phyloP scores from a whole-genome alignment of 768 basidiomycete species.

The Podaxis carcinomalis region DNA sequence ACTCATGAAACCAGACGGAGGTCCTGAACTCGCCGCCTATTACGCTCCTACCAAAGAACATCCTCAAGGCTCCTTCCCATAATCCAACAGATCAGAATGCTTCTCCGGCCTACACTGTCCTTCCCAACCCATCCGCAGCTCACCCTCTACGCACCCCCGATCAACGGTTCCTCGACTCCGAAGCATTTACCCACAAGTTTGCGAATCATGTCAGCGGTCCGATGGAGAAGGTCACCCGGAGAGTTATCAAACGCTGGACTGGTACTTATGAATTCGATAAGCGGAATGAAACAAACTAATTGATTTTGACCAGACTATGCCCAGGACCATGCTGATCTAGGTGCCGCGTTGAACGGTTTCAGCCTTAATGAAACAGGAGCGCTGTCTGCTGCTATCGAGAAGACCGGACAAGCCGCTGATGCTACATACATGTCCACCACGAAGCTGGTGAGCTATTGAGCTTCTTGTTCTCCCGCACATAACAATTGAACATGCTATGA shows the following conservation, averaged over 20 bases:
- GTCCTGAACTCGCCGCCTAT: slow-evolving; percentile 91
- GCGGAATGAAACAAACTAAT: background rate
- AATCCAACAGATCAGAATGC: slow-evolving; percentile 82
- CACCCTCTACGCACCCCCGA: slow-evolving; percentile 91
- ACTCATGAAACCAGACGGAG: slow-evolving; percentile 58
- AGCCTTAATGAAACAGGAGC: slow-evolving; percentile 79
- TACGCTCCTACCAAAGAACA: slow-evolving; percentile 90
- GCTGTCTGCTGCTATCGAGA: slow-evolving; percentile 85
- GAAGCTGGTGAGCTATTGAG: slow-evolving; percentile 56
- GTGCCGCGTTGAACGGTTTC: slow-evolving; percentile 89
- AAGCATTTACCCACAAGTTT: slow-evolving; percentile 94
- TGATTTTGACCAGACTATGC: slow-evolving; percentile 52
- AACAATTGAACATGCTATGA: slow-evolving; percentile 9
- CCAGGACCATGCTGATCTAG: slow-evolving; percentile 87
- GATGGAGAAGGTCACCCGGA: slow-evolving; percentile 94
- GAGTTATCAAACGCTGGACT: slow-evolving; percentile 92
- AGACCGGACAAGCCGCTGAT: slow-evolving; percentile 95
- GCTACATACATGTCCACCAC: slow-evolving; percentile 91
- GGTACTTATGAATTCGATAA: slow-evolving; percentile 41
- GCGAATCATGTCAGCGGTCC: slow-evolving; percentile 86
- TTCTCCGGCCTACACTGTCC: slow-evolving; percentile 70
- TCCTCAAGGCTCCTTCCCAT: slow-evolving; percentile 91
- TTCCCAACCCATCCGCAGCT: slow-evolving; percentile 86
- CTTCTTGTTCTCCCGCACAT: background rate
- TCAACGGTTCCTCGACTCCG: slow-evolving; percentile 93